These are phyloP conservation scores for Chrysanthemum lavandulifolium DNA, from an alignment of 129 eudicot species.

Conservation along the genomic window DNA sequence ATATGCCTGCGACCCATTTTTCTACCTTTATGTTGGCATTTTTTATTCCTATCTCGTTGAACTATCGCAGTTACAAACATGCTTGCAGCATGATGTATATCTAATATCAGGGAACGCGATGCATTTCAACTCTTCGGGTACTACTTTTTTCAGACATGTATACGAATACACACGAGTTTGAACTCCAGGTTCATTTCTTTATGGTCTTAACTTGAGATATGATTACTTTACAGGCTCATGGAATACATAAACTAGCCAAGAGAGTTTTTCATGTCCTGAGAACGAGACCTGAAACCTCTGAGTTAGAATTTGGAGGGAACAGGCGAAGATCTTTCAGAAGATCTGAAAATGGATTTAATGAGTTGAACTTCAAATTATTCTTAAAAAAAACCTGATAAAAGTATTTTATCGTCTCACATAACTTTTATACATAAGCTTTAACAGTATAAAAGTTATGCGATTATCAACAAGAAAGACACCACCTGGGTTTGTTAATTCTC, in stretches of 20 bases:
- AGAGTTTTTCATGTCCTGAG: constrained; percentile 66
- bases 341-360: constrained; percentile 42
- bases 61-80: constrained; percentile 3
- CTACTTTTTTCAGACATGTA: constrained; percentile 85
- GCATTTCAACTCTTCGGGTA: constrained; percentile 83
- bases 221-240: constrained; percentile 65
- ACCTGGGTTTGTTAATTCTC: too few relatives aligned
- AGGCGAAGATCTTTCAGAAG: constrained; percentile 70
- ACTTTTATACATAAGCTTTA: constrained; percentile 20
- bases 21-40: too few relatives aligned
- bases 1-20: too few relatives aligned
- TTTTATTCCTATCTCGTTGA: background rate
- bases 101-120: constrained; percentile 82
- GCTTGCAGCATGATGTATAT: constrained; percentile 70
- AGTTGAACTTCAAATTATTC: constrained; percentile 25
- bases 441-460: too few relatives aligned
- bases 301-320: constrained; percentile 50
- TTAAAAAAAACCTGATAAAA: constrained; percentile 22
- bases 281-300: constrained; percentile 70
- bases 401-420: constrained; percentile 16
- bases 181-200: background rate
- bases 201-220: background rate
- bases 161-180: background rate
- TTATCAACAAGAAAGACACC: too few relatives aligned
- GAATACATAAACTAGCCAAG: constrained; percentile 65